Evolutionary conservation across 192 early-diverging fungal species (phyloP), one percentile per base, ranked within the genome.

Genomic region (Coemansia sp.): DNA sequence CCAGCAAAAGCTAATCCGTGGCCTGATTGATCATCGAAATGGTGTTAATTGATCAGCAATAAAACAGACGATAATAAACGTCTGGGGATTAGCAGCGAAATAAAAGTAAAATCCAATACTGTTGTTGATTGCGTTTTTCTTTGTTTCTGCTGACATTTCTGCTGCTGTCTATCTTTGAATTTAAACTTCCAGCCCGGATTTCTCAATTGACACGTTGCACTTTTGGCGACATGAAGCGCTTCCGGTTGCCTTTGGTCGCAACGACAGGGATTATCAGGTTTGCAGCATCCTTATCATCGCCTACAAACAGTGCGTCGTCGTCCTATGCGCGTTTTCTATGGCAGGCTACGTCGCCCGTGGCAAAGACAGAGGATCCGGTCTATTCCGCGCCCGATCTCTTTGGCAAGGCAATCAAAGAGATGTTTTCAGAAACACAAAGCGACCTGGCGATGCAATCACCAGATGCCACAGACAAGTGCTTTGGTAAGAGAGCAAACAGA

Each of bases 401-500:
- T 8, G 16, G n/a, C 57, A 59, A 16, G 39, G 57, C 57, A 16
- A 32, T 59, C 32, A 59, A 59, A 38, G 57, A 59, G 8, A 59
- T 59, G 57, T 40, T 59, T 38, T 38, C 39, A 6, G 57, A 59
- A 22, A 41, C 57, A 41, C 32, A 40, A 41, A 59, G 57, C 57
- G 57, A 41, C 4, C 12, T 38, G 39, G 57, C 38, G 57, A 41
- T 17, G 13, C 38, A 59, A 11, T 13, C 39, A 9, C 5, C 32
- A 17, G 39, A 41, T 14, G n/a, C 5, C 13, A 19, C n/a, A 5
- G 57, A 59, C 39, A 59, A 59, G 13, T 59, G 39, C 16, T n/a
- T 59, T 59, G 39, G 57, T 19, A 59, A 59, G 42, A 13, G 57
- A 59, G 57, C 38, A 59, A 59, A 59, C 39, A 59, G 39, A 38